Evolutionary conservation across 805 yeast genomes (phyloP).

Genomic region (Suhomyces vadensis): DNA sequence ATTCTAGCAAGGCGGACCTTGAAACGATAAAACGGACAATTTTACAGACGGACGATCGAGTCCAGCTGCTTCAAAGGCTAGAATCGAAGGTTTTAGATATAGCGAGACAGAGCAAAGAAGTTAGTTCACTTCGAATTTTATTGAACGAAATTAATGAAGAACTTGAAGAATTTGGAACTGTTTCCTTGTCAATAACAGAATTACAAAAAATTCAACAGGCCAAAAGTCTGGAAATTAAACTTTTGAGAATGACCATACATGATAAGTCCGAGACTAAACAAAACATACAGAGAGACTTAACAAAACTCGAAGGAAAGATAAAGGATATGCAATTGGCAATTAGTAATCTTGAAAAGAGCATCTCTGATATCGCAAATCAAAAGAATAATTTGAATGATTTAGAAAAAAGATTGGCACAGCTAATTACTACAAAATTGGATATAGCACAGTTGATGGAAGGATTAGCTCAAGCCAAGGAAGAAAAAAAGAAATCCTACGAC

Average conservation of each 20-base stretch:
- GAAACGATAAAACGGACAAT: not conserved
- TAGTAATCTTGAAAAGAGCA: conserved; percentile 52
- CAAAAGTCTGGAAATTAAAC: conserved; percentile 41
- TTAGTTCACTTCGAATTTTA: conserved; percentile 25
- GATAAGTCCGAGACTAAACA: conserved; percentile 46
- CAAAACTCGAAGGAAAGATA: conserved; percentile 47
- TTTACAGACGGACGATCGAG: conserved; percentile 5
- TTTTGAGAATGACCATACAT: conserved; percentile 33
- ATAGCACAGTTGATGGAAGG: not conserved
- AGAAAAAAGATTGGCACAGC: conserved; percentile 14
- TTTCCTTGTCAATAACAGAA: conserved; percentile 41
- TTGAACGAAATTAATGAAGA: conserved; percentile 32
- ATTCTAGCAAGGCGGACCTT: not conserved
- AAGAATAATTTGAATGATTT: conserved; percentile 39
- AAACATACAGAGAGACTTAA: conserved; percentile 41
- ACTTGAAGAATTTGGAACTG: conserved; percentile 37
- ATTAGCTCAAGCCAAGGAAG: not conserved
- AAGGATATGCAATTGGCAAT: conserved; percentile 56
- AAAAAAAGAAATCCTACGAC: not conserved
- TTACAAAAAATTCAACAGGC: conserved; percentile 46
- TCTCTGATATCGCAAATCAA: conserved; percentile 47
- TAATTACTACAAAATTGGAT: conserved; percentile 5
- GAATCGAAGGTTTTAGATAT: conserved; percentile 35
- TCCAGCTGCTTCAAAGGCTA: conserved; percentile 18
- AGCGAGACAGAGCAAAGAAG: conserved; percentile 31